Conservation (phyloP, 805 yeast species). For the Sugiyamaella smithiae region DNA sequence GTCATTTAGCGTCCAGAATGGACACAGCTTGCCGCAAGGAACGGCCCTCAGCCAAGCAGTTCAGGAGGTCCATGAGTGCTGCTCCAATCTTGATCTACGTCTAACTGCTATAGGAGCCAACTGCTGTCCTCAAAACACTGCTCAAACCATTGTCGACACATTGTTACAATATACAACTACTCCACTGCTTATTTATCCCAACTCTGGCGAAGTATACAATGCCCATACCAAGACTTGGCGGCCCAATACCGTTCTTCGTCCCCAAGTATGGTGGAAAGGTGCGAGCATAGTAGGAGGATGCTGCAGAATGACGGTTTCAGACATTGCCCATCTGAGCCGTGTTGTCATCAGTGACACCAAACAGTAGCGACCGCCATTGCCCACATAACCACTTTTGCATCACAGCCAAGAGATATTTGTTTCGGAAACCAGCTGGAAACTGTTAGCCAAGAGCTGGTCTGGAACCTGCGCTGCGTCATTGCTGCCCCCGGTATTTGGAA, state of each 20-base stretch:
- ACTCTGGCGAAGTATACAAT: conserved; percentile 68
- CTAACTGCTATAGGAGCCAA: conserved; percentile 61
- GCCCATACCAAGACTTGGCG: conserved; percentile 45
- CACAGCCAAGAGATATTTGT: too few relatives aligned
- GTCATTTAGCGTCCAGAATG: conserved; percentile 44
- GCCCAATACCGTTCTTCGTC: conserved; percentile 4
- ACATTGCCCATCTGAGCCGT: too few relatives aligned
- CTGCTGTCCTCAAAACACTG: conserved; percentile 52
- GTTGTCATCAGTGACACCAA: too few relatives aligned
- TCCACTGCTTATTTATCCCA: conserved; percentile 64
- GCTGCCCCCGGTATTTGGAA: too few relatives aligned
- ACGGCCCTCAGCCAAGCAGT: conserved; percentile 33
- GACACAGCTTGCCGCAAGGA: conserved; percentile 49
- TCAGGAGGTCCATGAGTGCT: conserved; percentile 25
- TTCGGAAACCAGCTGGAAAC: too few relatives aligned
- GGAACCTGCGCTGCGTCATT: too few relatives aligned
- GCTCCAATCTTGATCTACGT: conserved; percentile 20
- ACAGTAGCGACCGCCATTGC: too few relatives aligned
- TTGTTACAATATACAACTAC: conserved; percentile 29
- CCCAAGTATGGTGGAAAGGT: background rate
- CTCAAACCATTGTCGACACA: conserved; percentile 41
- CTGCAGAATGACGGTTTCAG: background rate
- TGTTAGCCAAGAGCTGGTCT: too few relatives aligned
- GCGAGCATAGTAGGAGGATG: background rate
- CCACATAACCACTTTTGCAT: too few relatives aligned